These are phyloP conservation scores for Ceratocystis cacaofunesta DNA, from an alignment of 2,329 filamentous ascomycete genomes.

Conservation along the genomic window DNA sequence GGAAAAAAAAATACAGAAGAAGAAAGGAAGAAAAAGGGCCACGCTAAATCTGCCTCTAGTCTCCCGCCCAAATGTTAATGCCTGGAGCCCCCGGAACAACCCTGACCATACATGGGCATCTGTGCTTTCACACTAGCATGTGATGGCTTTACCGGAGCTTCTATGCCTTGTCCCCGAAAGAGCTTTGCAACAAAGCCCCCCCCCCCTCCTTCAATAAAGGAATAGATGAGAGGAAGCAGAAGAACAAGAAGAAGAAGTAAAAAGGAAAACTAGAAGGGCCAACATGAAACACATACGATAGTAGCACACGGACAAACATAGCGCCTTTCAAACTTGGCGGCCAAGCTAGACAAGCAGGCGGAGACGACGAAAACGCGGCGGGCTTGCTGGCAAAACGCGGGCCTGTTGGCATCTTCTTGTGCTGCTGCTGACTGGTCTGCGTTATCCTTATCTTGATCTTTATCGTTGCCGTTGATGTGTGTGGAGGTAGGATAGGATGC, in stretches of 20 bases:
- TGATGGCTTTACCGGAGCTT: conserved; percentile 1
- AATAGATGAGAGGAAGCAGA: neutral
- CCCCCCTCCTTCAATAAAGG: neutral
- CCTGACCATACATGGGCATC: neutral
- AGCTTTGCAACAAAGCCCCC: neutral
- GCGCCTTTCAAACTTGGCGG: neutral
- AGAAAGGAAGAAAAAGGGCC: neutral
- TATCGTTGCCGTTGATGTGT: neutral
- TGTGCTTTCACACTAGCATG: conserved; percentile 1
- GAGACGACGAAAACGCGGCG: neutral
- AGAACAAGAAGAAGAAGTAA: neutral
- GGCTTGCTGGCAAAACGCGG: neutral
- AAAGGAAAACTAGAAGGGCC: neutral
- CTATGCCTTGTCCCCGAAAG: neutral
- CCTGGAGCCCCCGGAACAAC: neutral
- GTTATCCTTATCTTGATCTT: neutral
- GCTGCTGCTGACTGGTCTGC: no score
- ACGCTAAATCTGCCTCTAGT: neutral
- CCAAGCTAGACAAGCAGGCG: neutral
- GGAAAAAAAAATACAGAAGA: neutral
- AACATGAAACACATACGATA: conserved; percentile 4
- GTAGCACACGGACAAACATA: conserved; percentile 4
- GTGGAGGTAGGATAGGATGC: neutral
- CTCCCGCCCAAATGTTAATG: neutral
- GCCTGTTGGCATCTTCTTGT: neutral